phyloP scores from a whole-genome alignment of 202 grass and related monocot species.

The Alloteropsis angusta region DNA sequence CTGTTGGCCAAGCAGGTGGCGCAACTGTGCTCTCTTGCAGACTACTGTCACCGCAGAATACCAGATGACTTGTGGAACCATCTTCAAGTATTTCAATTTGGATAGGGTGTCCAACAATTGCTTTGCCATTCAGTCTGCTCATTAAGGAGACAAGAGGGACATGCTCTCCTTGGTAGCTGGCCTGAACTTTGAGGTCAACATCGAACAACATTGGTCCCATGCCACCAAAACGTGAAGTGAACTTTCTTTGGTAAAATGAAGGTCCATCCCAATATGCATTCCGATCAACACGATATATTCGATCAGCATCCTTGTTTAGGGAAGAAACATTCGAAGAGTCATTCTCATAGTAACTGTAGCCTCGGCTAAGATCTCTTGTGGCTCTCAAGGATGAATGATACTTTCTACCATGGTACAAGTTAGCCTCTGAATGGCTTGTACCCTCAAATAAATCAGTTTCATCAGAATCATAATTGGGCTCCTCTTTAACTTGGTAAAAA shows the following conservation, averaged over 20 bases:
- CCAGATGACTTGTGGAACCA: constrained; percentile 55
- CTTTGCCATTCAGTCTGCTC: constrained; percentile 97
- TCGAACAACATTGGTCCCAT: constrained; percentile 53
- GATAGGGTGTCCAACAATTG: constrained; percentile 90
- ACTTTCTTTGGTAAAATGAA: constrained; percentile 40
- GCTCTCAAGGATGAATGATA: constrained; percentile 42
- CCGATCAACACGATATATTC: constrained; percentile 15
- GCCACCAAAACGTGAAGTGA: constrained; percentile 34
- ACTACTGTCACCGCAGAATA: constrained; percentile 37
- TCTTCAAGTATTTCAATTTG: constrained; percentile 89
- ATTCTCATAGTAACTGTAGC: constrained; percentile 36
- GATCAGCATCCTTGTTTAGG: constrained; percentile 27
- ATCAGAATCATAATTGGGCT: constrained; percentile 48
- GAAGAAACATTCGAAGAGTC: constrained; percentile 33
- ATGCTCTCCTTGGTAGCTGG: constrained; percentile 93
- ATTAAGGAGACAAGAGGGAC: constrained; percentile 97
- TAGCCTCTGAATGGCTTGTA: constrained; percentile 31
- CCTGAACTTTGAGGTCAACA: constrained; percentile 80
- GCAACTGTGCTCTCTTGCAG: constrained; percentile 44
- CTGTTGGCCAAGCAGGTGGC: constrained; percentile 78
- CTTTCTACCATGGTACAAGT: constrained; percentile 39
- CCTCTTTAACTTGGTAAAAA: constrained; percentile 59
- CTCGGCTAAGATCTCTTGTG: constrained; percentile 48
- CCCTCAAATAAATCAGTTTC: constrained; percentile 54
- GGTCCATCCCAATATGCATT: constrained; percentile 40